Evolutionary conservation across 495 filamentous ascomycete species (phyloP).

Genomic region (Xylaria longipes): DNA sequence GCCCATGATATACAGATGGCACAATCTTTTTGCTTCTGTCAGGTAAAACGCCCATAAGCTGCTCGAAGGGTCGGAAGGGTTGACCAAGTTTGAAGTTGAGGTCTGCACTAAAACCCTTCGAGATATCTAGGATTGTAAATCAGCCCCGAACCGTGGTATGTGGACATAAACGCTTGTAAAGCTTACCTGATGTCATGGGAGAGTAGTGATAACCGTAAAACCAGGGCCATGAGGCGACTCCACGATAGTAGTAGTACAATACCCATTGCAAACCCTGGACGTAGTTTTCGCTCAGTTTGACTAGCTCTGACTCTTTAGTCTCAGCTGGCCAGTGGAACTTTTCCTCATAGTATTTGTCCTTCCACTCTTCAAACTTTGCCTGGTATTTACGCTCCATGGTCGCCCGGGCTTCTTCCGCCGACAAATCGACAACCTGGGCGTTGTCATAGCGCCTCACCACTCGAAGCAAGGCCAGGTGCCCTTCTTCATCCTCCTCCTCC

Average conservation of each 20-base stretch:
- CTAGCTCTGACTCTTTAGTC: constrained; percentile 76
- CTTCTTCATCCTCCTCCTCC: constrained; percentile 87
- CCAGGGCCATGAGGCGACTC: constrained; percentile 98
- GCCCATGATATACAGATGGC: constrained; percentile 80
- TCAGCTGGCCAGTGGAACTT: constrained; percentile 92
- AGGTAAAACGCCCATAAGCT: constrained; percentile 97
- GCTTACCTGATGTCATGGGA: constrained; percentile 87
- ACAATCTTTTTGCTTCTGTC: constrained; percentile 98
- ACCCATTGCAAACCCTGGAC: constrained; percentile 99
- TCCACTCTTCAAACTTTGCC: constrained; percentile 87
- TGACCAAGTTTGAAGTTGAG: constrained; percentile 92
- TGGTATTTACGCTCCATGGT: constrained; percentile 84
- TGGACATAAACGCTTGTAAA: neutral
- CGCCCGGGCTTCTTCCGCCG: constrained; percentile 75
- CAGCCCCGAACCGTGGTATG: constrained; percentile 7
- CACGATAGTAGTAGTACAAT: constrained; percentile 95
- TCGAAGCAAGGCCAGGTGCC: constrained; percentile 78
- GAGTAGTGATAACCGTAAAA: constrained; percentile 97
- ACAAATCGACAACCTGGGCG: constrained; percentile 82
- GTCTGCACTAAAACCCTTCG: constrained; percentile 83
- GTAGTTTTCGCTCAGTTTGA: constrained; percentile 90
- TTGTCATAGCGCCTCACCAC: constrained; percentile 90
- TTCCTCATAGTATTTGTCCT: constrained; percentile 85
- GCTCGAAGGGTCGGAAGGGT: constrained; percentile 93
- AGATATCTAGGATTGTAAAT: constrained; percentile 67